These are phyloP conservation scores for Emergomyces pasteurianus DNA, from an alignment of 2,329 filamentous ascomycete genomes.

Conservation along the genomic window DNA sequence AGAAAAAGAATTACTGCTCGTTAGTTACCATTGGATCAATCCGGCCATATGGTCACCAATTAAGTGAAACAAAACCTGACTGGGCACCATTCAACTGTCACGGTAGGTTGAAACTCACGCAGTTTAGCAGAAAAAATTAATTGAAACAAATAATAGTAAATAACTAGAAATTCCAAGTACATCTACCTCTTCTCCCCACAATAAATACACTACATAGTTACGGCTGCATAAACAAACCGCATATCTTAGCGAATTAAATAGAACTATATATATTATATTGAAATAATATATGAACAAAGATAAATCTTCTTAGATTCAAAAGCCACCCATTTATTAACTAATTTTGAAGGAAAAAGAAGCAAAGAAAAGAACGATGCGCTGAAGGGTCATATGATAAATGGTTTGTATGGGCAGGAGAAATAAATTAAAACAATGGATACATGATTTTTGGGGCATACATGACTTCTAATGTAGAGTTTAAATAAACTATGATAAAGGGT, in stretches of 20 bases:
- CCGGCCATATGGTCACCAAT: too few species aligned
- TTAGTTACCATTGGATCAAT: too few species aligned
- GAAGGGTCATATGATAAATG: conserved; percentile 10
- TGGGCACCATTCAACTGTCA: too few species aligned
- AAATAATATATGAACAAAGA: neutral
- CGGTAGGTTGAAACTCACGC: too few species aligned
- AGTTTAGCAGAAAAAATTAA: too few species aligned
- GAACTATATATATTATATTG: neutral
- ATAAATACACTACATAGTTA: neutral
- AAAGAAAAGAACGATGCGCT: neutral
- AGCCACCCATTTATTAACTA: neutral
- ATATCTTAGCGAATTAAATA: neutral
- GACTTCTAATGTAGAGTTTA: conserved; percentile 21
- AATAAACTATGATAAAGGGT: neutral
- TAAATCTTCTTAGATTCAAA: neutral
- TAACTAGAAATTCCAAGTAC: neutral
- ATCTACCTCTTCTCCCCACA: neutral
- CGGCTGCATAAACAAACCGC: neutral
- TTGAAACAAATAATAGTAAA: neutral
- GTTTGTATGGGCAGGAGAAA: neutral
- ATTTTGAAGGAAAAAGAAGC: conserved; percentile 1
- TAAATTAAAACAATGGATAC: conserved; percentile 19
- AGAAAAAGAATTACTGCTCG: too few species aligned
- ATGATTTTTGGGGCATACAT: conserved; percentile 33
- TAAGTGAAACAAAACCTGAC: too few species aligned